A percentile compares a stretch with the other conserved stretches of the same genome.
Evolutionary conservation across 768 basidiomycete species (phyloP).

Genomic region (Mycena leptocephala): DNA sequence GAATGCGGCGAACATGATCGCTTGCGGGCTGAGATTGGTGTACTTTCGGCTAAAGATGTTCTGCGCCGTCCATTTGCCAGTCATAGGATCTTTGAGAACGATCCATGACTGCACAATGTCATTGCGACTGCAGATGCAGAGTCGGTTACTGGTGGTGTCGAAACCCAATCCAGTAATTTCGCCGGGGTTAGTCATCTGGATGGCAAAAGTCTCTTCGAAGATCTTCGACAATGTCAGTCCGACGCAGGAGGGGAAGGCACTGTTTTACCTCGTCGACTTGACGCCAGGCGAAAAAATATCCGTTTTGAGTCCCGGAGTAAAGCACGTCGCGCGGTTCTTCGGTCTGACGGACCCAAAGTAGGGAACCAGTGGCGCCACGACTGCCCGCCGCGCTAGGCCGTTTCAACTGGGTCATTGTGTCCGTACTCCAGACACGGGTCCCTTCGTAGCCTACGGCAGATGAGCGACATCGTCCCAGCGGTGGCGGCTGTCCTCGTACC

Average conservation of each 20-base stretch:
- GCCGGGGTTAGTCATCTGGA: neutral
- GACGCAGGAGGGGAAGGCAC: too few species aligned
- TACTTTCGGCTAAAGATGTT: neutral
- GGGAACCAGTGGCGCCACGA: neutral
- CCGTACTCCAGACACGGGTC: neutral
- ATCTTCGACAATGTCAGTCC: neutral
- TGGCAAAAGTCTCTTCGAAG: neutral
- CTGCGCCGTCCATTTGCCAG: neutral
- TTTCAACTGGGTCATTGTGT: neutral
- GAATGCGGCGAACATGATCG: neutral
- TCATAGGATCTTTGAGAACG: neutral
- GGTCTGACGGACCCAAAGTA: neutral
- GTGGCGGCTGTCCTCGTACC: neutral
- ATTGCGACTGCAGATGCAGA: neutral
- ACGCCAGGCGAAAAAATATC: neutral
- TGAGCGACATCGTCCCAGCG: neutral
- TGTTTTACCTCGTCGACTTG: neutral
- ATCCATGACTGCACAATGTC: neutral
- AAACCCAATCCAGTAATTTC: slow-evolving; percentile 2
- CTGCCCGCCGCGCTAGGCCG: slow-evolving; percentile 1
- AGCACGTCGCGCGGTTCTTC: neutral
- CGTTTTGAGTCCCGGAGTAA: neutral
- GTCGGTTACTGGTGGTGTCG: neutral
- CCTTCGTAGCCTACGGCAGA: neutral
- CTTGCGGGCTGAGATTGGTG: neutral